Percentiles rank a stretch among this genome's conserved stretches.
Conservation (phyloP, 1,284 basidiomycete genomes). For the Hypsizygus ulmarius region DNA sequence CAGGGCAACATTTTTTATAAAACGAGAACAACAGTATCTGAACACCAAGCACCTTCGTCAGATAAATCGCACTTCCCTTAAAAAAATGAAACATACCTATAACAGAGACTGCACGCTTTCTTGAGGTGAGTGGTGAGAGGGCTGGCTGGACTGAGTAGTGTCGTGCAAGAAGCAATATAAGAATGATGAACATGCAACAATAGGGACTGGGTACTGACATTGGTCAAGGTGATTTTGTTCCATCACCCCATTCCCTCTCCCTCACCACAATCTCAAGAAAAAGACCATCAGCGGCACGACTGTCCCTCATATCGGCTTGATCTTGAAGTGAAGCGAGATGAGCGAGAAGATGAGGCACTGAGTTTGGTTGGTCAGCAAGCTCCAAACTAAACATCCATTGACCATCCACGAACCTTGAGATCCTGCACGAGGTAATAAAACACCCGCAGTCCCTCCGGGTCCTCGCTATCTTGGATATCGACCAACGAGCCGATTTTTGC, state of each 20-base stretch:
- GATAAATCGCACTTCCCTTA: neutral
- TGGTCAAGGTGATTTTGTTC: neutral
- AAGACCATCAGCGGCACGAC: neutral
- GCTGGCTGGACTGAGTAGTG: constrained; percentile 6
- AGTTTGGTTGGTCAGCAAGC: constrained; percentile 6
- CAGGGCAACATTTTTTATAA: neutral
- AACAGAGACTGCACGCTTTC: constrained; percentile 37
- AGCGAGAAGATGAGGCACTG: constrained; percentile 97
- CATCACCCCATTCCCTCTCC: constrained; percentile 1
- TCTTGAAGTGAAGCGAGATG: constrained; percentile 98
- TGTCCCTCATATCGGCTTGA: constrained; percentile 91
- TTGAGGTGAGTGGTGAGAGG: constrained; percentile 27
- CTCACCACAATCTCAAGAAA: neutral
- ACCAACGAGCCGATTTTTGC: constrained; percentile 97
- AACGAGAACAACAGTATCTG: neutral
- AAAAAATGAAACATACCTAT: constrained; percentile 27
- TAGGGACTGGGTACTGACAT: constrained; percentile 11
- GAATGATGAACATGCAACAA: constrained; percentile 3
- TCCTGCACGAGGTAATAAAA: constrained; percentile 99
- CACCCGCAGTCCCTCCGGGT: constrained; percentile 96
- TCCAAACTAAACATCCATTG: neutral
- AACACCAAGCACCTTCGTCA: neutral
- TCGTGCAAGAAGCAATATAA: neutral
- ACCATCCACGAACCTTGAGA: constrained; percentile 66
- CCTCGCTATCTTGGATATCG: constrained; percentile 95